Evolutionary conservation across 768 basidiomycete species (phyloP), one percentile per base, ranked within the genome.

Genomic region (Grammothele lineata): DNA sequence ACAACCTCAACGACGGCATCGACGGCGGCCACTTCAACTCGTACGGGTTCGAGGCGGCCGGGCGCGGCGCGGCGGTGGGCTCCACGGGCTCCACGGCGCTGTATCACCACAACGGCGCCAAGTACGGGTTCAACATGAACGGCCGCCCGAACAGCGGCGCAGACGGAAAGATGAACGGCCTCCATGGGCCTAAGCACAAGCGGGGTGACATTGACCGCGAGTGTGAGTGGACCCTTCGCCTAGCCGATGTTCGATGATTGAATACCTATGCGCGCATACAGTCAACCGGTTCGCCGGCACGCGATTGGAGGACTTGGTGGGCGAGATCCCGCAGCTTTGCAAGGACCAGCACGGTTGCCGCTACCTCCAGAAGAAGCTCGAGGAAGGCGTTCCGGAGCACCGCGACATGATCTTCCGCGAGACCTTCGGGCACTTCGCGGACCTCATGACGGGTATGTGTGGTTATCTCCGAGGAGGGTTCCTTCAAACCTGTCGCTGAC

Each of bases 341-440:
- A 98, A 98, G 66, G 96, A 99, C 67, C 96, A 99, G 67, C 95
- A 98, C 66, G 96, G 96, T 2, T 99, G 96, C 62, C 82, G 96
- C 27, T 99, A 97, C 63, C 71, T 99, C 47, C 96, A 99, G 70
- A 98, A 98, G 81, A 97, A 98, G 69, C 77, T 99, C 21, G 96
- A 99, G 65, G 96, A 99, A 62, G 91, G 90, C 45, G 81, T 87
- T 49, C 78, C 95, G 4, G 94, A 95, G 64, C 94, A 99, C 67
- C 82, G 96, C 43, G 96, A 99, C 61, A 94, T 98, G 89, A 99
- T 99, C 64, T 99, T 97, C 78, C 81, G 88, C 50, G 96, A 99
- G 72, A 97, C 95, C 1, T 98, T 95, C 60, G 85, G 87, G 37
- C 94, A 98, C 61, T 97, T 98, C 60, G 89, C 95, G 39, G 96